phyloP scores from a whole-genome alignment of 139 green algal genomes.

The Chlamydomonas applanata region DNA sequence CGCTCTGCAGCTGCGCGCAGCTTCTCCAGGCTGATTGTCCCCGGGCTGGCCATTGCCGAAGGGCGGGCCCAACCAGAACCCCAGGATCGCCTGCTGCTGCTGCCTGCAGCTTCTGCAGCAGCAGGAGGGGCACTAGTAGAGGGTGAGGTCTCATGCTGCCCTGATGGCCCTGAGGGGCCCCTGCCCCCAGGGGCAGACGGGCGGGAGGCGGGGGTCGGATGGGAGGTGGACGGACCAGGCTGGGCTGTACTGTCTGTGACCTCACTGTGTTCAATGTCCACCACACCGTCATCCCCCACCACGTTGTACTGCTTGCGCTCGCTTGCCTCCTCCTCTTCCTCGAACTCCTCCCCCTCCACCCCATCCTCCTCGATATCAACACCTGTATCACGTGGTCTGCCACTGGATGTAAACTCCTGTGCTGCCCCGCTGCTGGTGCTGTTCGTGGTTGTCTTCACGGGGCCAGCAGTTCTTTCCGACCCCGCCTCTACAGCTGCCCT shows the following conservation, averaged over 20 bases:
- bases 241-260: too few relatives aligned
- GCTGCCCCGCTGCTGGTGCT: neutral
- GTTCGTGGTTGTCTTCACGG: neutral
- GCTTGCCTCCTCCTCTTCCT: neutral
- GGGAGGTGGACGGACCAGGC: too few relatives aligned
- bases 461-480: neutral
- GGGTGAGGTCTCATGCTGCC: too few relatives aligned
- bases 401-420: neutral
- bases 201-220: too few relatives aligned
- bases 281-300: neutral
- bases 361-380: slow-evolving; percentile 8
- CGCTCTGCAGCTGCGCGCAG: neutral
- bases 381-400: neutral
- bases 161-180: neutral
- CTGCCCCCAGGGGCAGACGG: too few relatives aligned
- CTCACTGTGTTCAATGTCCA: neutral
- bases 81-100: neutral
- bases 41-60: neutral
- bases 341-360: neutral
- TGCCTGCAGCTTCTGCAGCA: neutral
- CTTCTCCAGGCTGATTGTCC: neutral
- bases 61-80: too few relatives aligned
- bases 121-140: too few relatives aligned
- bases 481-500: neutral
- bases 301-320: neutral